phyloP scores from a whole-genome alignment of 257 asterid species.

The Jacaranda mimosifolia region DNA sequence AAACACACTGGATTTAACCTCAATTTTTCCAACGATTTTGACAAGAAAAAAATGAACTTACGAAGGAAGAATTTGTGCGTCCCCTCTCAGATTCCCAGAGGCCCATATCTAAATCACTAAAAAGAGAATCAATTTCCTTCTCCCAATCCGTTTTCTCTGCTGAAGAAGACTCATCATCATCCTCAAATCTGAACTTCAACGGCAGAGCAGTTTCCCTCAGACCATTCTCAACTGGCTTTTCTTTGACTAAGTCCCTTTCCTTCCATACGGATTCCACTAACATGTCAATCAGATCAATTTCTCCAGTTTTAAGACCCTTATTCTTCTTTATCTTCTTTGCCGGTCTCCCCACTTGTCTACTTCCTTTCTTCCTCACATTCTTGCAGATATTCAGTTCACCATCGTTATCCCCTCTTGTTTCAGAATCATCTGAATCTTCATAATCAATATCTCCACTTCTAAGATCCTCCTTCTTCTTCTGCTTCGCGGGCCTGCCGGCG shows the following conservation, averaged over 20 bases:
- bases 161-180: constrained; percentile 38
- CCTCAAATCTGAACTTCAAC: constrained; percentile 62
- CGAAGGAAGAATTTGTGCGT: constrained; percentile 37
- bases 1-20: too few relatives aligned
- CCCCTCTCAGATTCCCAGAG: constrained; percentile 42
- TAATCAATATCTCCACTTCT: not conserved
- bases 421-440: constrained; percentile 26
- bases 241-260: constrained; percentile 25
- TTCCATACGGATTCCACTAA: constrained; percentile 45
- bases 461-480: not conserved
- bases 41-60: constrained; percentile 16
- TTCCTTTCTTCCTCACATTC: not conserved
- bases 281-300: constrained; percentile 32
- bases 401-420: not conserved
- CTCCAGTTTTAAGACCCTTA: not conserved
- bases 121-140: constrained; percentile 57
- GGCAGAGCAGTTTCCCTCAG: constrained; percentile 40
- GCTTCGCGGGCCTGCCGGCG: not conserved
- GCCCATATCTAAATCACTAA: constrained; percentile 54
- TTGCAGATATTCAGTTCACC: not conserved
- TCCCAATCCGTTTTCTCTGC: constrained; percentile 54
- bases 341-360: not conserved
- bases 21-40: too few relatives aligned
- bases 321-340: constrained; percentile 16
- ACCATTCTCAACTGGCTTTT: constrained; percentile 1